Base-by-base conservation (phyloP, 257 asterid genomes). In the Catharanthus roseus region DNA sequence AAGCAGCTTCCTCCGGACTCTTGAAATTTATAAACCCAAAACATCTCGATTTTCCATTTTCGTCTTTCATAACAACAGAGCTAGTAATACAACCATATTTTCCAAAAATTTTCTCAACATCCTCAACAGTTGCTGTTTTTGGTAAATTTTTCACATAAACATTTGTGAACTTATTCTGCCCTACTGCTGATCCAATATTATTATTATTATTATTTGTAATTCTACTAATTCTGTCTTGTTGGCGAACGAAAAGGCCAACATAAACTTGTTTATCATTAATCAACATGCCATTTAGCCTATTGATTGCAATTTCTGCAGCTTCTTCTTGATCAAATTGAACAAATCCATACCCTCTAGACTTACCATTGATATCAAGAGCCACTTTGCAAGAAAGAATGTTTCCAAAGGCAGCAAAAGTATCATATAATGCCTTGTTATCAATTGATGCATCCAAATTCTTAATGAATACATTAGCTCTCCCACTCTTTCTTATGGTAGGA, bases 341-440 rank as follows among this genome's bases (percentile, higher is more conserved):
- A n/a, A 91, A 91, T 0, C 96, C 97, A 41, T 89, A 85, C 24
- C 97, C 97, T 74, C 79, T 89, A 0, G 93, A 84, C 28, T 82
- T 79, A 21, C 85, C 97, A 34, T 58, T 77, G 72, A 51, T 69
- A 62, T 91, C 95, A 26, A 82, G 69, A 2, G 91, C 96, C 21
- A 91, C 84, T 80, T 91, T 89, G 83, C 97, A 91, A 38, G 97
- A 91, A 42, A 91, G 91, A 64, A 91, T 90, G 2, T 72, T 79
- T 44, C 97, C 97, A 33, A 91, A 89, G 65, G 79, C 79, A 10
- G 90, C 82, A 54, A 91, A 91, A 0, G 86, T 89, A n/a, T 87
- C 97, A 26, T 80, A 78, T 33, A 91, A 68, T 0, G 87, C 87
- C 83, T 89, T 91, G 65, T 90, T 83, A 75, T 91, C 96, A 1